Conservation (phyloP, 1,139 yeast species). For the Yamadazyma diospyri region DNA sequence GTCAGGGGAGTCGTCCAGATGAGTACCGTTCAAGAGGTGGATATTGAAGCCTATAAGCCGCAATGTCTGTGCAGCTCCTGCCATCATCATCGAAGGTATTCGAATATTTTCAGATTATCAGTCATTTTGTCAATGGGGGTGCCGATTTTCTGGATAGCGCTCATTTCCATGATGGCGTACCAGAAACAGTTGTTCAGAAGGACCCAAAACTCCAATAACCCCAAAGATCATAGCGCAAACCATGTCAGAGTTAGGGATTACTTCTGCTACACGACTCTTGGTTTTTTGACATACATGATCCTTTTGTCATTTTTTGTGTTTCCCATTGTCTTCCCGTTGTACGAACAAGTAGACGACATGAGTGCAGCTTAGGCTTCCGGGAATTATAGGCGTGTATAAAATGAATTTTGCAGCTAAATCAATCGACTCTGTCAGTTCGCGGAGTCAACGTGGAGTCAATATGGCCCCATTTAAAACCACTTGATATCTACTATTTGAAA, state of each 20-base stretch:
- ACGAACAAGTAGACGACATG: no score
- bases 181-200: not conserved
- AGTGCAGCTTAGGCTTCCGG: no score
- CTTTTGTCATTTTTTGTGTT: conserved; percentile 6
- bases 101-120: conserved; percentile 4
- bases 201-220: conserved; percentile 5
- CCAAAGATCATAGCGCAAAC: conserved; percentile 4
- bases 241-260: not conserved
- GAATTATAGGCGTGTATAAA: no score
- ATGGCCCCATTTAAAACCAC: conserved; percentile 1
- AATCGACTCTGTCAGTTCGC: not conserved
- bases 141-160: conserved; percentile 22
- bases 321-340: conserved; percentile 2
- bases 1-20: no score
- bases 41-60: conserved; percentile 8
- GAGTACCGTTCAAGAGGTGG: no score
- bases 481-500: conserved; percentile 1
- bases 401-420: conserved; percentile 2
- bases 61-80: conserved; percentile 20
- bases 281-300: conserved; percentile 4
- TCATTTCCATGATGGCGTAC: not conserved
- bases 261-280: conserved; percentile 6
- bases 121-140: conserved; percentile 19
- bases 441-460: conserved; percentile 1
- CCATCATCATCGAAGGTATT: conserved; percentile 6